Percentiles rank a stretch among this genome's conserved stretches.
These are phyloP conservation scores for Begonia loranthoides DNA, from an alignment of 306 rosid genomes.

Conservation along the genomic window DNA sequence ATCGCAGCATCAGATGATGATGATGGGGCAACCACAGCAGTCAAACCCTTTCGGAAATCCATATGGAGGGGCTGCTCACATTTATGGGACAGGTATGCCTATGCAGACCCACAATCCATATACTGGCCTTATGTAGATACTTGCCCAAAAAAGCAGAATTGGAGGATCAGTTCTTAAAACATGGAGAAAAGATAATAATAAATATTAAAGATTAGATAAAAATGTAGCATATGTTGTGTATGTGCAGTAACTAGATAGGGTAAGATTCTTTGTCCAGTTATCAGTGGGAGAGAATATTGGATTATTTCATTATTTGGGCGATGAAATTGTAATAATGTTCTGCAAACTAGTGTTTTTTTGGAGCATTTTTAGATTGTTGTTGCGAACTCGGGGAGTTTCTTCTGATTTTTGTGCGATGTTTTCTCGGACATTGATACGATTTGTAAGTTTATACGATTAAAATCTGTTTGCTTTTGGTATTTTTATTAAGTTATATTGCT, in stretches of 20 bases:
- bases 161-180: too few species aligned
- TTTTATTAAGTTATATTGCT: too few species aligned
- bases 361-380: constrained; percentile 6
- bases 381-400: constrained; percentile 1
- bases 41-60: constrained; percentile 78
- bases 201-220: constrained; percentile 21
- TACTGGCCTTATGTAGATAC: constrained; percentile 55
- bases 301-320: constrained; percentile 43
- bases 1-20: constrained; percentile 64
- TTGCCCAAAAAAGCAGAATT: constrained; percentile 6
- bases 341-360: constrained; percentile 14
- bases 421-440: constrained; percentile 16
- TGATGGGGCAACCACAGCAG: constrained; percentile 67
- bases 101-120: constrained; percentile 84
- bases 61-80: constrained; percentile 51
- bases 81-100: constrained; percentile 81
- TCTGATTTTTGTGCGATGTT: neutral
- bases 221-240: constrained; percentile 70
- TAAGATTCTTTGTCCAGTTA: constrained; percentile 79
- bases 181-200: constrained; percentile 6
- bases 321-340: constrained; percentile 37
- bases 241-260: constrained; percentile 66
- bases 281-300: constrained; percentile 42
- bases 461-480: neutral
- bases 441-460: constrained; percentile 42